These are phyloP conservation scores for Dendrobium nobile DNA, from an alignment of 106 monocot species.

Conservation along the genomic window DNA sequence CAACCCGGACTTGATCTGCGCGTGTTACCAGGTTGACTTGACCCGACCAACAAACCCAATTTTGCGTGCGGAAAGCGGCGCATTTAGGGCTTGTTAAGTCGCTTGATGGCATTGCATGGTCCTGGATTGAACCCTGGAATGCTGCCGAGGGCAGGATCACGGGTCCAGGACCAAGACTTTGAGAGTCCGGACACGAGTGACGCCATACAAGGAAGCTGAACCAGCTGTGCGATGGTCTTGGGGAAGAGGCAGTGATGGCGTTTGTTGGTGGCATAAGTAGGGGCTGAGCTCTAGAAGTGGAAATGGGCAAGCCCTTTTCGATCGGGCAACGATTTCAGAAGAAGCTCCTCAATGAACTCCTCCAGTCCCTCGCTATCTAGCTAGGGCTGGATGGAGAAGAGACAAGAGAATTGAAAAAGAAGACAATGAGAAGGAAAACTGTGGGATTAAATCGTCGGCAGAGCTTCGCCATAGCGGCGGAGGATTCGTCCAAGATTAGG, in stretches of 20 bases:
- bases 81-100: no score
- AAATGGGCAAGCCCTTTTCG: conserved; percentile 77
- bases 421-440: conserved; percentile 14
- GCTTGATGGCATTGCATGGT: no score
- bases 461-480: conserved; percentile 13
- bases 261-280: conserved; percentile 42
- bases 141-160: no score
- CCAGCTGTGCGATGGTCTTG: conserved; percentile 88
- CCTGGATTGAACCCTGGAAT: no score
- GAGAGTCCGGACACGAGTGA: no score
- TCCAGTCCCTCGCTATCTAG: conserved; percentile 18
- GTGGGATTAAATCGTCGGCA: background rate
- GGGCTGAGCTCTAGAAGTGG: conserved; percentile 62
- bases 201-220: conserved; percentile 1
- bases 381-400: background rate
- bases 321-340: conserved; percentile 74
- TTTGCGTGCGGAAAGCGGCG: no score
- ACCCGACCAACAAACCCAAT: no score
- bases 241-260: conserved; percentile 88
- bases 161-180: no score
- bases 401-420: background rate
- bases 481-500: background rate
- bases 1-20: no score
- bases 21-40: no score
- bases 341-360: conserved; percentile 85